These are phyloP conservation scores for Corylus avellana DNA, from an alignment of 306 rosid species.

Conservation along the genomic window DNA sequence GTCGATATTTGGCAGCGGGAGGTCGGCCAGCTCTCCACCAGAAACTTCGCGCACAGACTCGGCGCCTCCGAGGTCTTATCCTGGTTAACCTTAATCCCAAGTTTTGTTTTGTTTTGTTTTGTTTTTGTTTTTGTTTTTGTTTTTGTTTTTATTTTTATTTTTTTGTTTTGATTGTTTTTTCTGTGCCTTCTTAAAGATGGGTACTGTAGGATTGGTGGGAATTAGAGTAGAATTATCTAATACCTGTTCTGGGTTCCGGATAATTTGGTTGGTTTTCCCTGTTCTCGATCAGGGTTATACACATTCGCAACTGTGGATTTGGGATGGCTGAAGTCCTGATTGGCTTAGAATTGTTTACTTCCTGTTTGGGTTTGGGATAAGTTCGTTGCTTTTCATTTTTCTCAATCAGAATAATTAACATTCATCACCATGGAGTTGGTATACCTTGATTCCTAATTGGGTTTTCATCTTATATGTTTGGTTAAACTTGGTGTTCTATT, in stretches of 20 bases:
- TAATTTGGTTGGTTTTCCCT: not conserved
- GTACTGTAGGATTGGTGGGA: not conserved
- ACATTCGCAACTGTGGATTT: not conserved
- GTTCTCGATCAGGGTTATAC: not conserved
- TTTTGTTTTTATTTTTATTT: not conserved
- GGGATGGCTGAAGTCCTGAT: too few relatives aligned
- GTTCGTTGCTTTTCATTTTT: not conserved
- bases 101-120: not conserved
- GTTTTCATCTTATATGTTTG: not conserved
- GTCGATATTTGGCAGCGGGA: constrained; percentile 72
- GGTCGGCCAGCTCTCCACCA: constrained; percentile 65
- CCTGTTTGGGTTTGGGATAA: too few relatives aligned
- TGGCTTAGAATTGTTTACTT: too few relatives aligned
- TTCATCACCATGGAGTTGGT: not conserved
- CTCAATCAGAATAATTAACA: not conserved
- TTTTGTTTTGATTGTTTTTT: not conserved
- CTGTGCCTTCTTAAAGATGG: not conserved
- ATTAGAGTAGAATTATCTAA: not conserved
- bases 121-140: not conserved
- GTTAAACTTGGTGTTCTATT: not conserved
- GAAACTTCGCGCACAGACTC: constrained; percentile 63
- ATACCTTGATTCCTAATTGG: not conserved
- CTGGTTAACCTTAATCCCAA: not conserved
- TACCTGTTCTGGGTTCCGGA: not conserved
- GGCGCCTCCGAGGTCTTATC: constrained; percentile 67